Evolutionary conservation across 768 basidiomycete genomes (phyloP).

Genomic region (Macrolepiota fuliginosa): DNA sequence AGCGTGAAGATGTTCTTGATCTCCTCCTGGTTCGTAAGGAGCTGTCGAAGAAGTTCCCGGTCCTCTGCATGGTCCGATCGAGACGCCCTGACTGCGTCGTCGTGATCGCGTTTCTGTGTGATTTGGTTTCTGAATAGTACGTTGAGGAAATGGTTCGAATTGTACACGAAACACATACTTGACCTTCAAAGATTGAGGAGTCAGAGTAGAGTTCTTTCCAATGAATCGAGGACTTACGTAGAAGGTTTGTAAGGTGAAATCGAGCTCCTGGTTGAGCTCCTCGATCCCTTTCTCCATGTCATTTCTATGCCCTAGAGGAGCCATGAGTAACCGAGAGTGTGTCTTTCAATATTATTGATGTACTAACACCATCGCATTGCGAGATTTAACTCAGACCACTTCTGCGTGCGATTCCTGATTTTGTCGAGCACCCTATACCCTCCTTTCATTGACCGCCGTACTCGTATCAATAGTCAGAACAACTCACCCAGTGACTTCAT

Average conservation of each 20-base stretch:
- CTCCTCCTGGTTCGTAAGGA: constrained; percentile 24
- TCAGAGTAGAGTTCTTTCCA: neutral
- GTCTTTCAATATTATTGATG: neutral
- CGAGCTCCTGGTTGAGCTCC: constrained; percentile 38
- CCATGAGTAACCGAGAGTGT: neutral
- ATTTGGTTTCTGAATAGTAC: neutral
- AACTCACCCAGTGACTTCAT: constrained; percentile 44
- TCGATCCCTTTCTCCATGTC: constrained; percentile 47
- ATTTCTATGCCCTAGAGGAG: constrained; percentile 36
- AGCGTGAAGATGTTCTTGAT: constrained; percentile 34
- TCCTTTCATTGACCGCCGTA: neutral
- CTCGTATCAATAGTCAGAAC: neutral
- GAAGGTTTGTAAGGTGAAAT: constrained; percentile 39
- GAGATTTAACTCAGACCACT: constrained; percentile 27
- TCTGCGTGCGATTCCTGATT: constrained; percentile 35
- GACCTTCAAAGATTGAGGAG: neutral
- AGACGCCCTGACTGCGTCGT: neutral
- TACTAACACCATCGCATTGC: constrained; percentile 25
- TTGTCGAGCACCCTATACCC: constrained; percentile 36
- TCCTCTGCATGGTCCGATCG: constrained; percentile 23
- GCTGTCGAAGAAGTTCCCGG: constrained; percentile 35
- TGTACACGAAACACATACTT: neutral
- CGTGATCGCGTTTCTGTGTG: neutral
- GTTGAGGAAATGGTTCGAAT: neutral
- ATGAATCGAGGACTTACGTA: constrained; percentile 29